Conservation (phyloP, 345 rosid genomes). For the Salix suchowensis region DNA sequence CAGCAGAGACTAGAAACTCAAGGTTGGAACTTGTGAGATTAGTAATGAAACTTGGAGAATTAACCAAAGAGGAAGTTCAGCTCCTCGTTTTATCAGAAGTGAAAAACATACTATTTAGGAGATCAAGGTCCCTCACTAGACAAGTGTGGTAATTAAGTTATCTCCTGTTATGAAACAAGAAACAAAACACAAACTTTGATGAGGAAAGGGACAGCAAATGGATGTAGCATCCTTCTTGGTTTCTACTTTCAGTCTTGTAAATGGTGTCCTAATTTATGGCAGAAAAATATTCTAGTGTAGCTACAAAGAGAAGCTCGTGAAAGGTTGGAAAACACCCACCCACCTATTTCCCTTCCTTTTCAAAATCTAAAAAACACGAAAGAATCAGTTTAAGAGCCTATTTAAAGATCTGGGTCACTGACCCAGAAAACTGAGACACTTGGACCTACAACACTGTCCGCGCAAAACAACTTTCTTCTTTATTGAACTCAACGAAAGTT, state of each 20-base stretch:
- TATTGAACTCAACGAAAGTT: not conserved
- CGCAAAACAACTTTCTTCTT: not conserved
- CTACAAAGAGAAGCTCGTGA: not conserved
- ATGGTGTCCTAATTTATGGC: not conserved
- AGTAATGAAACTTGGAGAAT: not conserved
- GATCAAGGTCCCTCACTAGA: not conserved
- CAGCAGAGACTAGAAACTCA: not conserved
- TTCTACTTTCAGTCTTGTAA: not conserved
- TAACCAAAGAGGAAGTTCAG: not conserved
- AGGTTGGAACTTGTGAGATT: not conserved
- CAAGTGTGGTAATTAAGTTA: not conserved
- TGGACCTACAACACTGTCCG: slow-evolving; percentile 11
- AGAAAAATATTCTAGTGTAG: not conserved
- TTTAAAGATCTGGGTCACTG: slow-evolving; percentile 9
- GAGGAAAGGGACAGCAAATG: not conserved
- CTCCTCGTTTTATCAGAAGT: not conserved
- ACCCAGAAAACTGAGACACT: slow-evolving; percentile 11
- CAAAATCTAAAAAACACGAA: not conserved
- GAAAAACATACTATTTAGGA: not conserved
- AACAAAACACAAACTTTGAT: slow-evolving; percentile 4
- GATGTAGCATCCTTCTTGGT: not conserved
- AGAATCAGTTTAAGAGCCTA: slow-evolving; percentile 1
- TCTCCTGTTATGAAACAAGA: not conserved
- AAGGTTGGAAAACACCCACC: not conserved
- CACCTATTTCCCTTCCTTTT: not conserved